phyloP scores from a whole-genome alignment of 257 asterid genomes.

The Asclepias syriaca region DNA sequence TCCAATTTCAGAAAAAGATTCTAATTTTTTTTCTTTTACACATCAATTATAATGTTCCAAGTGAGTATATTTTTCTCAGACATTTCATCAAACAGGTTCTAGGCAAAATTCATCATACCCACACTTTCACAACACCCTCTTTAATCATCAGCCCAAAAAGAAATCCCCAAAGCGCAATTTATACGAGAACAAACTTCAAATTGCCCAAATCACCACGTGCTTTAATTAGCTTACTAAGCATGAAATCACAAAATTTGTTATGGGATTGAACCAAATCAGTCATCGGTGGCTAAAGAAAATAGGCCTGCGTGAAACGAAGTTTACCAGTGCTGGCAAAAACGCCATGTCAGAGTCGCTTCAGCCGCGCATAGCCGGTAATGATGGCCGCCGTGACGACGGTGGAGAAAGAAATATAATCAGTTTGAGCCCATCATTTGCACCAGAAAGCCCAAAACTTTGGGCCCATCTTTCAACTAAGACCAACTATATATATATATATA shows the following conservation, averaged over 20 bases:
- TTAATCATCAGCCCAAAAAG: too few relatives aligned
- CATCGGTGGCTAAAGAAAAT: constrained; percentile 26
- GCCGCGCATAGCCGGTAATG: not conserved
- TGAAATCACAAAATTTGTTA: constrained; percentile 32
- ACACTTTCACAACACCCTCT: too few relatives aligned
- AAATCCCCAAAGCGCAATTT: too few relatives aligned
- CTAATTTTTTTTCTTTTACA: too few relatives aligned
- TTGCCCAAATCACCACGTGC: constrained; percentile 52
- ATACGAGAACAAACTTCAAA: not conserved
- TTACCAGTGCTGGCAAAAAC: constrained; percentile 31
- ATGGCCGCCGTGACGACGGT: not conserved
- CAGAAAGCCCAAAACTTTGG: not conserved
- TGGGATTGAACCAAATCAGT: constrained; percentile 27
- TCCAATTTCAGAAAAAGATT: too few relatives aligned
- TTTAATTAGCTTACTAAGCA: constrained; percentile 48
- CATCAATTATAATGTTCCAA: too few relatives aligned
- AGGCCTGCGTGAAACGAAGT: constrained; percentile 30
- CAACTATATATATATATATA: too few relatives aligned
- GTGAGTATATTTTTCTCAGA: too few relatives aligned
- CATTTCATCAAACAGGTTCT: too few relatives aligned
- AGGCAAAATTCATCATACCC: too few relatives aligned
- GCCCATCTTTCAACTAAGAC: too few relatives aligned
- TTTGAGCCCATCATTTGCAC: not conserved
- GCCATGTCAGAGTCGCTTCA: not conserved
- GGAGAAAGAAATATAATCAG: too few relatives aligned